These are phyloP conservation scores for Excoecaria agallocha DNA, from an alignment of 345 rosid genomes.

Conservation along the genomic window DNA sequence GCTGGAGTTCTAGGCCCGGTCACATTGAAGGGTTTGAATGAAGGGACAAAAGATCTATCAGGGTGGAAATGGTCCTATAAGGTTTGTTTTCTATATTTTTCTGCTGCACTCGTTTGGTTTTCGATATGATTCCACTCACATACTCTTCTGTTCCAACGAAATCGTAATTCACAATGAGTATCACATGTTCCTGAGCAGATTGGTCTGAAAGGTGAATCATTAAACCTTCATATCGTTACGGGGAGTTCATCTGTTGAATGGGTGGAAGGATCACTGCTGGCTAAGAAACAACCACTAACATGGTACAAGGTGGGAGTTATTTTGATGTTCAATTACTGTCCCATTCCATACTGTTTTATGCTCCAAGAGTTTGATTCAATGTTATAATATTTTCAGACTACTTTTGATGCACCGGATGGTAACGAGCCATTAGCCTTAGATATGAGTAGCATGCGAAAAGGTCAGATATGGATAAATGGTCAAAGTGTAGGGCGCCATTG, in stretches of 20 bases:
- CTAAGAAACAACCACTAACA: constrained; percentile 28
- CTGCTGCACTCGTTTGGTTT: neutral
- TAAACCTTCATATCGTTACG: constrained; percentile 21
- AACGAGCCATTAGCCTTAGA: constrained; percentile 79
- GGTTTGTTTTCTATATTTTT: constrained; percentile 19
- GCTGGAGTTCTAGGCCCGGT: constrained; percentile 34
- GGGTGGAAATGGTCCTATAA: constrained; percentile 34
- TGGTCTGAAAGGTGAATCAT: constrained; percentile 33
- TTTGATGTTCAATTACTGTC: neutral
- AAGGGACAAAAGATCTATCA: constrained; percentile 27
- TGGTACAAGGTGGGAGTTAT: constrained; percentile 31
- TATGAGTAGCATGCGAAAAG: constrained; percentile 45
- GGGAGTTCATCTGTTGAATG: constrained; percentile 36
- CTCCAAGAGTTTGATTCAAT: neutral
- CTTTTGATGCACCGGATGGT: constrained; percentile 59
- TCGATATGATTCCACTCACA: neutral
- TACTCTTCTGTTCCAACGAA: too few species aligned
- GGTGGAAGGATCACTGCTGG: constrained; percentile 18
- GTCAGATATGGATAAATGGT: constrained; percentile 87
- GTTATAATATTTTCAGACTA: constrained; percentile 43
- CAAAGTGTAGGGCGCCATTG: constrained; percentile 78
- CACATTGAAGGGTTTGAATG: constrained; percentile 28
- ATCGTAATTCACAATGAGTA: neutral
- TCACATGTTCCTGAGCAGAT: constrained; percentile 20
- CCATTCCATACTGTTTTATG: neutral